A percentile compares a stretch with the other conserved stretches of the same genome.
Conservation (phyloP, 371 early-diverging fungal species). For the Mucor piriformis region DNA sequence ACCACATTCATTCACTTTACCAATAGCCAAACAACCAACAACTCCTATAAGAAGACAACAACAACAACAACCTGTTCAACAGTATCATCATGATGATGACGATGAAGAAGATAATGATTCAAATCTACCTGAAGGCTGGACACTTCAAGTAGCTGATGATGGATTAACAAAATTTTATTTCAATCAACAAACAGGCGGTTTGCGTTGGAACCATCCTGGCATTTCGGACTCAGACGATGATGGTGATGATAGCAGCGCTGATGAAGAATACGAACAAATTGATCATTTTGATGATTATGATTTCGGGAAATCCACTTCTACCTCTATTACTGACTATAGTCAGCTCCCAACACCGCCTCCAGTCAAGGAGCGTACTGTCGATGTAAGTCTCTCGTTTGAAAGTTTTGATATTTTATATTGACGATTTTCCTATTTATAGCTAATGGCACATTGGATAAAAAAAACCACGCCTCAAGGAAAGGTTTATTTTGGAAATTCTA, state of each 20-base stretch:
- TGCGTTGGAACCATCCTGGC: slow-evolving; percentile 29
- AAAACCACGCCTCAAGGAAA: slow-evolving; percentile 66
- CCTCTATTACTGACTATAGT: neutral
- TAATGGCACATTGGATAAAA: slow-evolving; percentile 57
- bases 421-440: slow-evolving; percentile 6
- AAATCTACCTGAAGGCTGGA: slow-evolving; percentile 29
- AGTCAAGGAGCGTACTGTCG: neutral
- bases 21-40: neutral
- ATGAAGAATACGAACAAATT: slow-evolving; percentile 5
- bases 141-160: slow-evolving; percentile 31
- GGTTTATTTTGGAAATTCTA: slow-evolving; percentile 76
- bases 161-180: slow-evolving; percentile 30
- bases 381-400: neutral
- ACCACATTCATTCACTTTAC: slow-evolving; percentile 8
- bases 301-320: neutral
- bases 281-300: slow-evolving; percentile 15
- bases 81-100: neutral
- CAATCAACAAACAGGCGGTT: slow-evolving; percentile 30
- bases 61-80: neutral
- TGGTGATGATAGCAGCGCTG: slow-evolving; percentile 13
- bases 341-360: neutral
- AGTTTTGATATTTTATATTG: neutral
- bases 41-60: neutral
- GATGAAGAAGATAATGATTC: neutral
- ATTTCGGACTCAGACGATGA: slow-evolving; percentile 29